Evolutionary conservation across 1,139 yeast species (phyloP).

Genomic region (Debaryomyces psychrophilus): DNA sequence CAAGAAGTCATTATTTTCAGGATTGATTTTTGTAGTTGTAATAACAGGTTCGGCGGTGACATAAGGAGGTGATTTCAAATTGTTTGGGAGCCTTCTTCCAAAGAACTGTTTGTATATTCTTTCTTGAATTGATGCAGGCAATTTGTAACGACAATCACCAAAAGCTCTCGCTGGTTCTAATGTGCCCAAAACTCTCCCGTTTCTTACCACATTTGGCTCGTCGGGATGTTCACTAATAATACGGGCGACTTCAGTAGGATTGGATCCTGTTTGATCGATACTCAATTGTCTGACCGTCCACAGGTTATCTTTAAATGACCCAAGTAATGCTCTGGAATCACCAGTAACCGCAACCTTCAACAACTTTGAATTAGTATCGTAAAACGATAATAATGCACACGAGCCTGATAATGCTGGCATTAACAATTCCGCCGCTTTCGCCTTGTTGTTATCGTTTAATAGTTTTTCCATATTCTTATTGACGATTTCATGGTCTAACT

Average conservation of each 20-base stretch:
- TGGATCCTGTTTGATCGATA: constrained; percentile 94
- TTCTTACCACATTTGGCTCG: constrained; percentile 79
- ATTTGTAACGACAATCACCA: constrained; percentile 94
- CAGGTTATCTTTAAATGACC: constrained; percentile 66
- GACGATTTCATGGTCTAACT: constrained; percentile 86
- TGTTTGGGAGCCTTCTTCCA: constrained; percentile 80
- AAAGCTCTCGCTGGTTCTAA: constrained; percentile 95
- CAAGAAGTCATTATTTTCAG: constrained; percentile 77
- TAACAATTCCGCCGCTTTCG: constrained; percentile 68
- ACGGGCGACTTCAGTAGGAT: constrained; percentile 82
- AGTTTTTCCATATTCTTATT: constrained; percentile 70
- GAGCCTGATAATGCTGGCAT: constrained; percentile 97
- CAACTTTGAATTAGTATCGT: constrained; percentile 71
- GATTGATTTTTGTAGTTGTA: constrained; percentile 76
- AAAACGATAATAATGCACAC: constrained; percentile 86
- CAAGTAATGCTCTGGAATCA: constrained; percentile 90
- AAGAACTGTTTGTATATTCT: constrained; percentile 75
- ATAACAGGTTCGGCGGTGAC: constrained; percentile 96
- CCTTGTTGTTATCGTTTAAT: constrained; percentile 62
- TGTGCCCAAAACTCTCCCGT: constrained; percentile 92
- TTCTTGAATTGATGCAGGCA: constrained; percentile 74
- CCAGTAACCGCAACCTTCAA: constrained; percentile 95
- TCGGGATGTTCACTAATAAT: constrained; percentile 88
- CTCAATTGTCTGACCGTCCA: constrained; percentile 91
- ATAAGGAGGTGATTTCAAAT: constrained; percentile 88